Conservation (phyloP, 1,284 basidiomycete genomes). For the Pterulicium gracile region DNA sequence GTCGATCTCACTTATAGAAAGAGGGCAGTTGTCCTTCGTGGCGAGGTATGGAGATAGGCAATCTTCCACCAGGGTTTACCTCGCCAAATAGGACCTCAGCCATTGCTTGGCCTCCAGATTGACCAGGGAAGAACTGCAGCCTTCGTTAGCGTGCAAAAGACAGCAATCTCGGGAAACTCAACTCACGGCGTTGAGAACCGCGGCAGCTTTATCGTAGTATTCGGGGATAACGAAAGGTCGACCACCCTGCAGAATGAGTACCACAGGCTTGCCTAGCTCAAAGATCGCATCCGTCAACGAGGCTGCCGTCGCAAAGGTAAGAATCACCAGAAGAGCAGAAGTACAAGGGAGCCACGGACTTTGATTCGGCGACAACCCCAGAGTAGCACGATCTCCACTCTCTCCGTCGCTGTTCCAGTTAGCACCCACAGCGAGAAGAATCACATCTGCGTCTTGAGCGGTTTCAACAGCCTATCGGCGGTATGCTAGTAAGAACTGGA, state of each 20-base stretch:
- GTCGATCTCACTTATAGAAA: slow-evolving; percentile 17
- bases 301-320: slow-evolving; percentile 10
- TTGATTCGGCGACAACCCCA: slow-evolving; percentile 18
- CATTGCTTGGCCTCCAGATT: slow-evolving; percentile 19
- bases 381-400: slow-evolving; percentile 18
- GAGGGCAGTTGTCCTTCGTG: slow-evolving; percentile 15
- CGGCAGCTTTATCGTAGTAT: slow-evolving; percentile 16
- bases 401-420: slow-evolving; percentile 21
- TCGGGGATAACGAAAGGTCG: slow-evolving; percentile 18
- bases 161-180: not conserved
- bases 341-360: slow-evolving; percentile 10
- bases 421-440: slow-evolving; percentile 19
- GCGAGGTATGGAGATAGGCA: slow-evolving; percentile 18
- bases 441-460: slow-evolving; percentile 17
- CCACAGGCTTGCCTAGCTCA: slow-evolving; percentile 17
- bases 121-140: slow-evolving; percentile 19
- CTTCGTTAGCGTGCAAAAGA: not conserved
- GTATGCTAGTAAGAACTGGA: not conserved
- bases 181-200: slow-evolving; percentile 16
- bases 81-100: slow-evolving; percentile 18
- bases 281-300: slow-evolving; percentile 17
- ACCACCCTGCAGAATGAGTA: slow-evolving; percentile 19
- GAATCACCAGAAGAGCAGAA: not conserved
- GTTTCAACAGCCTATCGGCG: slow-evolving; percentile 15
- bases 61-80: slow-evolving; percentile 18